Percentiles rank a stretch among this genome's conserved stretches.
These are phyloP conservation scores for Tolypocladium nubicola DNA, from an alignment of 2,329 filamentous ascomycete genomes.

Conservation along the genomic window DNA sequence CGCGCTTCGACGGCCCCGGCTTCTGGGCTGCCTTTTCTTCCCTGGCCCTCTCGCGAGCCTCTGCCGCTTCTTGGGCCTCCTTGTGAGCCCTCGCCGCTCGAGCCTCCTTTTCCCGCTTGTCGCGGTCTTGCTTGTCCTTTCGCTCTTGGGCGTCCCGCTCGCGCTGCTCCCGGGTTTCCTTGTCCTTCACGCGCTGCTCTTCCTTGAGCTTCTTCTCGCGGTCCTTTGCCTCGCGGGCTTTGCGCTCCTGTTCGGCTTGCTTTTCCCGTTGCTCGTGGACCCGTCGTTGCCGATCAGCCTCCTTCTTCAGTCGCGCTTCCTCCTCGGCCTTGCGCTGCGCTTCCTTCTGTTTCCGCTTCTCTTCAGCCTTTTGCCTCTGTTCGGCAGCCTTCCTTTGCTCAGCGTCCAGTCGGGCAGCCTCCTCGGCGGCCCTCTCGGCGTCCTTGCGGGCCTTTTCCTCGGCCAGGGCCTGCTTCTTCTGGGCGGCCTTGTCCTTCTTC, in stretches of 20 bases:
- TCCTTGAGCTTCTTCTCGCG: constrained; percentile 80
- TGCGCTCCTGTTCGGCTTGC: constrained; percentile 77
- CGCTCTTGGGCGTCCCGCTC: constrained; percentile 59
- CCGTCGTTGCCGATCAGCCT: constrained; percentile 71
- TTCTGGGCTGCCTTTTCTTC: constrained; percentile 40
- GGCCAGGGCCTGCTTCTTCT: constrained; percentile 80
- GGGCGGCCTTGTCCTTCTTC: constrained; percentile 84
- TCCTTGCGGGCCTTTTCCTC: constrained; percentile 84
- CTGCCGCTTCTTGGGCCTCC: constrained; percentile 40
- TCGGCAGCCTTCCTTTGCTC: constrained; percentile 76
- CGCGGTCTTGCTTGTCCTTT: constrained; percentile 49
- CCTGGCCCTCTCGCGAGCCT: constrained; percentile 53
- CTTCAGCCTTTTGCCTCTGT: constrained; percentile 70
- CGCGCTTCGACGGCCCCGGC: constrained; percentile 18
- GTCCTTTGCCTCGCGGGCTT: constrained; percentile 47
- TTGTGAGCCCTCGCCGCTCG: constrained; percentile 46
- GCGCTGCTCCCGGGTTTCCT: constrained; percentile 60
- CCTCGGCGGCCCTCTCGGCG: constrained; percentile 80
- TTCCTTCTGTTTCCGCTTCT: constrained; percentile 85
- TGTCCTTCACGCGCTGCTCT: constrained; percentile 71
- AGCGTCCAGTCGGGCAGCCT: constrained; percentile 62
- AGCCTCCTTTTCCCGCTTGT: constrained; percentile 51
- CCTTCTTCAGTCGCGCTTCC: constrained; percentile 74
- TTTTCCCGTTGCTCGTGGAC: constrained; percentile 77
- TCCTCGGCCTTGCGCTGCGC: constrained; percentile 84